These are phyloP conservation scores for Dictyostelium purpureum DNA, from an alignment of 78 protist genomes.

Conservation along the genomic window DNA sequence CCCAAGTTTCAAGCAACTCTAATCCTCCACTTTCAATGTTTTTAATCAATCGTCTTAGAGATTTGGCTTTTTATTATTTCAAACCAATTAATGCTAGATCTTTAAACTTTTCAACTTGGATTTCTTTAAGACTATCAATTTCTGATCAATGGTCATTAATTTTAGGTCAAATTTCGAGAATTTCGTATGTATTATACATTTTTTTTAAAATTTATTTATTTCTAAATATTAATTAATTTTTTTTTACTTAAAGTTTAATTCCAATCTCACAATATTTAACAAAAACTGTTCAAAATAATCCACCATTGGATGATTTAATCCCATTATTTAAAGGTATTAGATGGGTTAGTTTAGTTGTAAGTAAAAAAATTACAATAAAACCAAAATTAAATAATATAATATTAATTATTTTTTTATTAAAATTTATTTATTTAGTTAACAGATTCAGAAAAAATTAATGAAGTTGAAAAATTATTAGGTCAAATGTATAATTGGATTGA, in stretches of 20 bases:
- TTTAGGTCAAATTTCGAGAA: constrained; percentile 62
- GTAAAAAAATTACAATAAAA: too few relatives aligned
- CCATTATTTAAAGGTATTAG: constrained; percentile 67
- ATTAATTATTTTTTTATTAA: not conserved
- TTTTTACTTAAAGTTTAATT: constrained; percentile 2
- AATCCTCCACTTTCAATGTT: not conserved
- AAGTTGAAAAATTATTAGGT: constrained; percentile 61
- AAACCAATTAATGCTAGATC: constrained; percentile 57
- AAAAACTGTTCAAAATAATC: constrained; percentile 22
- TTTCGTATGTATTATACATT: constrained; percentile 4
- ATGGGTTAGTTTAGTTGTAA: constrained; percentile 54
- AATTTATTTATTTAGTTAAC: not conserved
- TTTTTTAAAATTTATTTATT: not conserved
- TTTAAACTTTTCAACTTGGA: constrained; percentile 33
- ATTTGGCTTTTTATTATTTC: constrained; percentile 67
- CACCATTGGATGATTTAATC: constrained; percentile 55
- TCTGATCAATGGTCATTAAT: constrained; percentile 76
- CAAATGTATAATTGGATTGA: constrained; percentile 67
- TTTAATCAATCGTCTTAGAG: constrained; percentile 39
- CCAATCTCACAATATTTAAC: constrained; percentile 21
- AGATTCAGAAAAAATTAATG: constrained; percentile 56
- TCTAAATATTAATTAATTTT: not conserved
- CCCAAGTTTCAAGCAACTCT: not conserved
- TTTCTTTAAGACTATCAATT: constrained; percentile 35
- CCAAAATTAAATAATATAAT: not conserved